These are phyloP conservation scores for Smallanthus sonchifolius DNA, from an alignment of 129 eudicot species.

Conservation along the genomic window DNA sequence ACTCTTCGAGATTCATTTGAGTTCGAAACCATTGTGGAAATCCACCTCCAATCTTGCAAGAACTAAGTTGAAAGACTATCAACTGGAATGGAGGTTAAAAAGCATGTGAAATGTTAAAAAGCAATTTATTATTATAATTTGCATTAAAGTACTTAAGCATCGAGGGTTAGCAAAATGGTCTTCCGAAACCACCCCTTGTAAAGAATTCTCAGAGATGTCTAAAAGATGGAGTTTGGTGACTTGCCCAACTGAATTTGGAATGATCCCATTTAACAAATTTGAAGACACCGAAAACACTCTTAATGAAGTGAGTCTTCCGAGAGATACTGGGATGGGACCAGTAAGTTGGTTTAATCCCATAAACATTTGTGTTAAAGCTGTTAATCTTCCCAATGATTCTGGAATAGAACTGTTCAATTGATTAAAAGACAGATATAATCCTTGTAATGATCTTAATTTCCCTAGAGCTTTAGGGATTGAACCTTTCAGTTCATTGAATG, in stretches of 20 bases:
- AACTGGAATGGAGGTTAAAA: background rate
- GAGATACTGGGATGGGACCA: background rate
- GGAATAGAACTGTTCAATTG: too few relatives aligned
- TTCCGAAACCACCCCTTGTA: background rate
- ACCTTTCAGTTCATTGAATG: background rate
- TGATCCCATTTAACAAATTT: background rate
- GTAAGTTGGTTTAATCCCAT: background rate
- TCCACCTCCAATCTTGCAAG: background rate
- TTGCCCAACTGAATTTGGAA: conserved; percentile 1
- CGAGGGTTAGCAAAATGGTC: background rate
- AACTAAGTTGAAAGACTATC: background rate
- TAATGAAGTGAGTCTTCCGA: conserved; percentile 9
- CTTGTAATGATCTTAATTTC: background rate
- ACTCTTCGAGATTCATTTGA: background rate
- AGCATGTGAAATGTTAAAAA: background rate
- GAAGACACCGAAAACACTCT: background rate
- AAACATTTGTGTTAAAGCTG: background rate
- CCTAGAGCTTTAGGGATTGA: background rate
- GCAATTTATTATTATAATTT: background rate
- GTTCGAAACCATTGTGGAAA: conserved; percentile 10
- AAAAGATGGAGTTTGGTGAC: background rate
- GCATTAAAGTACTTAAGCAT: background rate
- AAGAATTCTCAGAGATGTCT: background rate
- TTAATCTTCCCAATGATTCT: background rate
- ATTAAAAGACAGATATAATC: too few relatives aligned